Base-by-base conservation (phyloP, 768 basidiomycete genomes). In the Dentipellis fragilis region DNA sequence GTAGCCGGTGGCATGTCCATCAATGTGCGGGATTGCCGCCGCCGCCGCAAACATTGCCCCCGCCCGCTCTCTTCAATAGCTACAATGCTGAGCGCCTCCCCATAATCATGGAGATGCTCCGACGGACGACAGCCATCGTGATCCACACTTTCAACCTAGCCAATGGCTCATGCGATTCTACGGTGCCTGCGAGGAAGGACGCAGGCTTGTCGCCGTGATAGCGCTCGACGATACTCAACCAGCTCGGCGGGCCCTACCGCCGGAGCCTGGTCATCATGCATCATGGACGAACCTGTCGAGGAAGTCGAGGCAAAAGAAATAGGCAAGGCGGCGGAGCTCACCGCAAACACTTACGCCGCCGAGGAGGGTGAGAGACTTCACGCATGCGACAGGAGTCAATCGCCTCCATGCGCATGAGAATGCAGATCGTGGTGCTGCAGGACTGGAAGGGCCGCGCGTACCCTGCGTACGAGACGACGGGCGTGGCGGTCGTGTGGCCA, bases 21-120 rank as follows among this genome's bases (percentile, higher is more conserved):
- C 34, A 9, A 23, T 47, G 1, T 65, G 60, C 34, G 65, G 16
- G 40, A 42, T 17, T 42, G 40, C 40, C 40, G 6, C 50, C 52
- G 57, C 54, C 11, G 46, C 47, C 23, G 60, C 57, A 39, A 46
- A 46, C 12, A 45, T 40, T 19, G 58, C 57, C 2, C 36, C 52
- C n/a, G 10, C 48, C 57, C 6, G n/a, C 51, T 10, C 57, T 64
- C 12, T 57, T 64, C 19, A 36, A 54, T 4, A 51, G 57, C 2
- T 64, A 62, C 54, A 52, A 29, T 14, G 38, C 29, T 11, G 63
- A 64, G 45, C 63, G 63, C 21, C 46, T 56, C 22, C 62, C 59
- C 17, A 52, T 62, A n/a, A 58, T 62, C 52, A 51, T 47, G 12
- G 52, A 62, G 50, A 56, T 60, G 59, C 57, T 64, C 7, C 48